Base-by-base conservation (phyloP, 2,329 filamentous ascomycete genomes). In the Colletotrichum ledebouriae region DNA sequence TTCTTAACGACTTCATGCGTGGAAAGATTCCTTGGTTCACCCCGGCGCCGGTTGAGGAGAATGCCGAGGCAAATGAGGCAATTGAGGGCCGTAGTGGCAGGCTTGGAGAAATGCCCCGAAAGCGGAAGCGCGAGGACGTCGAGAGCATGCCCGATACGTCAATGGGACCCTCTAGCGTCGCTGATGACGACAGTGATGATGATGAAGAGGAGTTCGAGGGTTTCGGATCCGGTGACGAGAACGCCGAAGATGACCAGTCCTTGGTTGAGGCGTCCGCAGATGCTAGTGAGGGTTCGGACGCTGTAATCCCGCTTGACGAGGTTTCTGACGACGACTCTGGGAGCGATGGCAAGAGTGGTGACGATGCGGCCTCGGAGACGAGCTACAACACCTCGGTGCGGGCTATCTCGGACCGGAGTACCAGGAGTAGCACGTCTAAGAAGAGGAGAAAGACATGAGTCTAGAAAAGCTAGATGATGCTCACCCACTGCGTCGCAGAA, bases 1-100 rank as follows among this genome's bases (percentile, higher is more conserved):
- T 99, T 1, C 83, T 99, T 68, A 98, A 97, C 75, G 96, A 99
- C 76, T 99, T 98, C 78, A 88, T 98, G 76, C 85, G 96, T 71
- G 96, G 96, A 64, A 98, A 95, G 81, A 93, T 98, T 29, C 96
- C 96, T 1, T 99, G 97, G 96, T 99, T 94, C 76, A 96, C 93
- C 0, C 90, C 94, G 9, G 90, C 94, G 10, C 94, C 94, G 2
- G 81, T 85, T 13, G 76, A 79, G 3, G 87, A 87, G 55, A 83
- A 81, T 13, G 81, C 82, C 3, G 86, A 87, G 10, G 83, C 81
- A 13, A 80, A 81, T 11, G 82, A 82, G 37, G 81, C 79, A 42
- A 81, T 90, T n/a, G 88, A 90, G 70, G 92, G 93, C 5, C 88
- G 94, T 53, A 87, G 92, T 69, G 94, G 94, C 12, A 87, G 89